Evolutionary conservation across 768 basidiomycete genomes (phyloP), one percentile per base, ranked within the genome.

Genomic region (Macrocybe gigantea): DNA sequence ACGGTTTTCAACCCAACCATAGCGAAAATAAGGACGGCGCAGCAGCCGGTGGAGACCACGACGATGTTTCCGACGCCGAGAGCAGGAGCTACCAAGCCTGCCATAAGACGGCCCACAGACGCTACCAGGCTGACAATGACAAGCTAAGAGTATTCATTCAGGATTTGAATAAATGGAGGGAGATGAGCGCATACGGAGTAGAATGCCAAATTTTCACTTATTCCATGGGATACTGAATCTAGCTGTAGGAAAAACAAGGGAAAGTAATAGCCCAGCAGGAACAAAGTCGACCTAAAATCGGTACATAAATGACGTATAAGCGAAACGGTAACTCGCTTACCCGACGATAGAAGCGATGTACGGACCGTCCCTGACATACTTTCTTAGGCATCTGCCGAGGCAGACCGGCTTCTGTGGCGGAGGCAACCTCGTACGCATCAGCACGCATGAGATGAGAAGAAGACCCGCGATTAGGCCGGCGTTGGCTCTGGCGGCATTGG

Each of bases 211-310:
- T 54, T 60, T n/a, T 61, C 37, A 14, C 59, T 52, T 15, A 66
- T 53, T 2, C 61, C 59, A 44, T 71, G 70, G 13, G 51, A 35
- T 15, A 60, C 47, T 1, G 71, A 60, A 45, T 66, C 65, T 4
- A 74, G 50, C 45, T 75, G 73, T 13, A 73, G 47, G 44, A 65
- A 73, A 52, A 72, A 73, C 12, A 66, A 44, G 2, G 70, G 69
- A 11, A 53, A 67, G 35, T 56, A 68, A 41, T 62, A 59, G 10
- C 56, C 63, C 2, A 49, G 41, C 4, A 53, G 48, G 31, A 67
- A 62, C 38, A 55, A 11, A 10, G 40, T 40, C 7, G 47, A 34
- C 33, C 47, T 51, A 37, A 3, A 9, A 38, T n/a, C 4, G 22
- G 4, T 22, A 22, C 4, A 22, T 22, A 22, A 22, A 22, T 22